phyloP scores from a whole-genome alignment of 306 rosid species.

The Pyrus betulifolia region DNA sequence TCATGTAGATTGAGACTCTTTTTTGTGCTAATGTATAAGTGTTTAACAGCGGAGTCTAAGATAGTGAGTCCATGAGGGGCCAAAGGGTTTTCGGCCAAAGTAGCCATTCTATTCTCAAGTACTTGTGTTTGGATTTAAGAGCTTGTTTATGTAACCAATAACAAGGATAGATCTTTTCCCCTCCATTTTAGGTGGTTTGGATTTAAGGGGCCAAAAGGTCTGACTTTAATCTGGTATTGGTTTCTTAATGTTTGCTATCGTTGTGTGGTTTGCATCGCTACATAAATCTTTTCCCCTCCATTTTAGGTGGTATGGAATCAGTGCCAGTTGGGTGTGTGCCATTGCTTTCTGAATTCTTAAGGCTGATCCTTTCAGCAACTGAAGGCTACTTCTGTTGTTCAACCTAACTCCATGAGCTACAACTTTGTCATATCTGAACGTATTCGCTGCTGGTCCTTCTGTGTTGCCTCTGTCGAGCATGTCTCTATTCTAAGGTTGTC shows the following conservation, averaged over 20 bases:
- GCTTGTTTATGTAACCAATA: neutral
- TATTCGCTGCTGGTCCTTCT: slow-evolving; percentile 12
- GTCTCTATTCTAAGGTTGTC: slow-evolving; percentile 23
- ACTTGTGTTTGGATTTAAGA: neutral
- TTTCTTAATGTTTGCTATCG: neutral
- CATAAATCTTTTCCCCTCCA: neutral
- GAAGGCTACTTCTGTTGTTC: slow-evolving; percentile 20
- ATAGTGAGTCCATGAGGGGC: too few species aligned
- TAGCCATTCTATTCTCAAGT: too few species aligned
- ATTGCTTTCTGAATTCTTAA: slow-evolving; percentile 27
- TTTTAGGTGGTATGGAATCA: slow-evolving; percentile 26
- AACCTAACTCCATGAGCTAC: slow-evolving; percentile 29
- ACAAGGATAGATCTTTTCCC: too few species aligned
- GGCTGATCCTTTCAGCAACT: slow-evolving; percentile 31
- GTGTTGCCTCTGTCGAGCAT: slow-evolving; percentile 13
- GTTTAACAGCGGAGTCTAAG: too few species aligned
- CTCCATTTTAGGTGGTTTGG: too few species aligned
- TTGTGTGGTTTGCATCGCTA: neutral
- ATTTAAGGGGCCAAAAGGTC: neutral
- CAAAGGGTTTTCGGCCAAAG: too few species aligned
- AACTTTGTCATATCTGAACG: slow-evolving; percentile 7
- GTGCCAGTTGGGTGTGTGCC: slow-evolving; percentile 21
- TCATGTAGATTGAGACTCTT: neutral
- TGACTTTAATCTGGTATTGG: neutral
- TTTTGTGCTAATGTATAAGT: too few species aligned